Evolutionary conservation across 495 filamentous ascomycete genomes (phyloP).

Genomic region (Cladorrhinum samala): DNA sequence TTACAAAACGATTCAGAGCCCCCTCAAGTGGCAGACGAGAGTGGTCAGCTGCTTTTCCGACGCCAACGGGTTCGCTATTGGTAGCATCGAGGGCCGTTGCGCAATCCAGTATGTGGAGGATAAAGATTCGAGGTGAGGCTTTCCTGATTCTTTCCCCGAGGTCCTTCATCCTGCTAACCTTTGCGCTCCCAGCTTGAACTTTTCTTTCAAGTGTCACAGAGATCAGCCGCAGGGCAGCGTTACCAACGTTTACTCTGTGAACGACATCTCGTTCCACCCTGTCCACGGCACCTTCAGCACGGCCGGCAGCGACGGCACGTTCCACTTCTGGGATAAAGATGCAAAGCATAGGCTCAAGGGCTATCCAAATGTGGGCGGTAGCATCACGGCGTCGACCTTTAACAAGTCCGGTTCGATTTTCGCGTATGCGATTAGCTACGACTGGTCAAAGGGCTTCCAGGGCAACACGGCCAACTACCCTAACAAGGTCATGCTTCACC

Average conservation of each 20-base stretch:
- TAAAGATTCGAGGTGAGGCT: slow-evolving; percentile 61
- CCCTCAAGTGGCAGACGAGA: slow-evolving; percentile 91
- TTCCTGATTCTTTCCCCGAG: background rate
- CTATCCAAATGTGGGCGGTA: slow-evolving; percentile 80
- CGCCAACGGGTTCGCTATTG: slow-evolving; percentile 79
- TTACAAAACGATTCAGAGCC: slow-evolving; percentile 83
- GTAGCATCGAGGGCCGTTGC: slow-evolving; percentile 85
- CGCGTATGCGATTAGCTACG: slow-evolving; percentile 88
- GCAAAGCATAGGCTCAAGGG: slow-evolving; percentile 86
- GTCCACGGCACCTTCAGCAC: slow-evolving; percentile 84
- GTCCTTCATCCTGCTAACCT: slow-evolving; percentile 4
- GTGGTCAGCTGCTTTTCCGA: slow-evolving; percentile 88
- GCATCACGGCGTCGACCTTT: slow-evolving; percentile 78
- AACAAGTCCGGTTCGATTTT: slow-evolving; percentile 78
- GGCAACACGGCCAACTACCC: slow-evolving; percentile 62
- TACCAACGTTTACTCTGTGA: slow-evolving; percentile 84
- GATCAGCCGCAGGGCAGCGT: slow-evolving; percentile 55
- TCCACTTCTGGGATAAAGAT: slow-evolving; percentile 94
- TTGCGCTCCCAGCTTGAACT: slow-evolving; percentile 56
- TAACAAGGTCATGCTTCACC: slow-evolving; percentile 91
- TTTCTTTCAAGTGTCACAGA: slow-evolving; percentile 95
- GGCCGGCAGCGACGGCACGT: slow-evolving; percentile 84
- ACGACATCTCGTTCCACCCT: slow-evolving; percentile 91
- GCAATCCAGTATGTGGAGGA: slow-evolving; percentile 91
- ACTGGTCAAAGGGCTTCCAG: slow-evolving; percentile 90